These are phyloP conservation scores for Aureobasidium subglaciale DNA, from an alignment of 2,329 filamentous ascomycete genomes.

Conservation along the genomic window DNA sequence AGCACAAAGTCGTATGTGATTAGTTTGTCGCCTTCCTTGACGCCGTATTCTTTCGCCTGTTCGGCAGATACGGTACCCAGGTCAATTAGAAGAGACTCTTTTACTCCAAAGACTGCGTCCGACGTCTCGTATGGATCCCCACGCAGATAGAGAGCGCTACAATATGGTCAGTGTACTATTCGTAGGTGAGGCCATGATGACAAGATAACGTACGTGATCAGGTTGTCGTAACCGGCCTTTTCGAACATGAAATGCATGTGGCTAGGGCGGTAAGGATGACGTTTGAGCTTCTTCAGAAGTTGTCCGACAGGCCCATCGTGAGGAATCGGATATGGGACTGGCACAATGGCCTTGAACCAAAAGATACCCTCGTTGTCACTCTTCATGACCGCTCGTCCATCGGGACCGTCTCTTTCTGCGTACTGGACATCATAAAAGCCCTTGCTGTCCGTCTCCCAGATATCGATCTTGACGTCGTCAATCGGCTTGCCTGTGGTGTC, in stretches of 20 bases:
- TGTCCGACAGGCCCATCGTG: slow-evolving; percentile 77
- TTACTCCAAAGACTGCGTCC: slow-evolving; percentile 82
- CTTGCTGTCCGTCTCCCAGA: slow-evolving; percentile 79
- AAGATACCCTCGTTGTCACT: slow-evolving; percentile 67
- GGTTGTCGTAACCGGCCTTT: slow-evolving; percentile 67
- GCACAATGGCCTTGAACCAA: slow-evolving; percentile 79
- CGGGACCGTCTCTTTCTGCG: slow-evolving; percentile 53
- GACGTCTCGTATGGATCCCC: slow-evolving; percentile 75
- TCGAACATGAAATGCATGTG: slow-evolving; percentile 90
- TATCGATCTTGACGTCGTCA: slow-evolving; percentile 62
- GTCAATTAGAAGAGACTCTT: slow-evolving; percentile 69
- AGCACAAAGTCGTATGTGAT: slow-evolving; percentile 66
- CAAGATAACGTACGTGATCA: slow-evolving; percentile 63
- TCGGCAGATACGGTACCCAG: slow-evolving; percentile 46
- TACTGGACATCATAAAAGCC: slow-evolving; percentile 80
- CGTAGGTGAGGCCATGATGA: background rate
- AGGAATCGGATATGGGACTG: slow-evolving; percentile 79
- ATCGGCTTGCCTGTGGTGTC: slow-evolving; percentile 59
- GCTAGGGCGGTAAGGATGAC: slow-evolving; percentile 70
- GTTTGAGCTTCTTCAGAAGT: slow-evolving; percentile 55
- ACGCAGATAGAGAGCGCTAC: slow-evolving; percentile 66
- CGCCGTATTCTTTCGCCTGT: slow-evolving; percentile 51
- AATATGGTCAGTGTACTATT: slow-evolving; percentile 16
- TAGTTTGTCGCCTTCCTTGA: slow-evolving; percentile 53
- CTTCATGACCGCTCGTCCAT: slow-evolving; percentile 64